These are phyloP conservation scores for Bretziella fagacearum DNA, from an alignment of 2,329 filamentous ascomycete species.

Conservation along the genomic window DNA sequence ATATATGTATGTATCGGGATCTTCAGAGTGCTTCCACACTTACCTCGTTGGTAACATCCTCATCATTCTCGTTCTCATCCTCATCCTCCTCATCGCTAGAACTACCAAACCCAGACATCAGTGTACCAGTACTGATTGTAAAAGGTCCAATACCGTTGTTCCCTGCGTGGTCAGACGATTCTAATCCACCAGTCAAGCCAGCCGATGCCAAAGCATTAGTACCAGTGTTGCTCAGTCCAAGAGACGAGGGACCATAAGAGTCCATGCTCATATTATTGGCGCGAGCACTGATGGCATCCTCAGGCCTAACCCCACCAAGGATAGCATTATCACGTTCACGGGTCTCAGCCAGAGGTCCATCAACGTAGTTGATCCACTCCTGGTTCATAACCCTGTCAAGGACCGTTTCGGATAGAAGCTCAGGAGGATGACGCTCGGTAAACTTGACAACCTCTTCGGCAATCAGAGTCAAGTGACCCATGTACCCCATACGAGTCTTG, in stretches of 20 bases:
- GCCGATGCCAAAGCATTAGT: slow-evolving; percentile 64
- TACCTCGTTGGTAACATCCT: slow-evolving; percentile 54
- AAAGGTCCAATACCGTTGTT: slow-evolving; percentile 47
- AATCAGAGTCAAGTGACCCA: slow-evolving; percentile 93
- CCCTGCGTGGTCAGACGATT: slow-evolving; percentile 39
- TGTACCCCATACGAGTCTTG: slow-evolving; percentile 89
- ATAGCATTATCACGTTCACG: slow-evolving; percentile 96
- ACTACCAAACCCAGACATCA: slow-evolving; percentile 84
- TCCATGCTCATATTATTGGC: slow-evolving; percentile 26
- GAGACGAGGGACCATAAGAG: slow-evolving; percentile 22
- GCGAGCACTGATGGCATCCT: slow-evolving; percentile 69
- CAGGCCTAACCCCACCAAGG: slow-evolving; percentile 81
- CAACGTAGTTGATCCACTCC: slow-evolving; percentile 89
- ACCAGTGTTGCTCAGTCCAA: slow-evolving; percentile 22
- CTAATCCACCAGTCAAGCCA: slow-evolving; percentile 60
- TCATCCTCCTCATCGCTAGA: slow-evolving; percentile 94
- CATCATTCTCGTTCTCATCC: slow-evolving; percentile 60
- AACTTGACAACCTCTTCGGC: slow-evolving; percentile 98
- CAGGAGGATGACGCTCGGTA: slow-evolving; percentile 79
- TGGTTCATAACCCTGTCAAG: slow-evolving; percentile 77
- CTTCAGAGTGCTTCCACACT: slow-evolving; percentile 23
- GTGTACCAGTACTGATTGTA: slow-evolving; percentile 52
- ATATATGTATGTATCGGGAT: too few relatives aligned
- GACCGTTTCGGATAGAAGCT: slow-evolving; percentile 67
- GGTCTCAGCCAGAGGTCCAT: slow-evolving; percentile 82